phyloP scores from a whole-genome alignment of 2,329 filamentous ascomycete species.

The Aspergillus jensenii region DNA sequence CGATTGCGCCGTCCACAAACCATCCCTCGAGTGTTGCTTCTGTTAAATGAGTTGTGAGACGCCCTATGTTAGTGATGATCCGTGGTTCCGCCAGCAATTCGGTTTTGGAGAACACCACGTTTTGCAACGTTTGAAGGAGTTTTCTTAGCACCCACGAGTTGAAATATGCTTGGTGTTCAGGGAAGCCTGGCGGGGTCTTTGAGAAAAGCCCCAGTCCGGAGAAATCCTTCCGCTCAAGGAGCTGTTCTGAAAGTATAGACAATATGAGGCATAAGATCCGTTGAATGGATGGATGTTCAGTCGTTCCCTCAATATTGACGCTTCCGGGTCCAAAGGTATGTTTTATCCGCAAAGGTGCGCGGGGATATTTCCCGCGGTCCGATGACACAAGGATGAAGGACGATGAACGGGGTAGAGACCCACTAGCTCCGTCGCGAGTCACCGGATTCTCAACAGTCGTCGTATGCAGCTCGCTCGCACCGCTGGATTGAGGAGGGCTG shows the following conservation, averaged over 20 bases:
- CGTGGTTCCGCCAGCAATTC: slow-evolving; percentile 75
- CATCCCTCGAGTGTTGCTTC: slow-evolving; percentile 95
- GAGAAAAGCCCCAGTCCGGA: slow-evolving; percentile 79
- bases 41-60: slow-evolving; percentile 76
- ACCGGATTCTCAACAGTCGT: slow-evolving; percentile 57
- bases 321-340: slow-evolving; percentile 62
- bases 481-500: slow-evolving; percentile 70
- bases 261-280: slow-evolving; percentile 75
- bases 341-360: slow-evolving; percentile 63
- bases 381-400: slow-evolving; percentile 88
- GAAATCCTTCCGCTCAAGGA: slow-evolving; percentile 86
- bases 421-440: slow-evolving; percentile 51
- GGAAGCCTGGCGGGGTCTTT: slow-evolving; percentile 87
- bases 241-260: slow-evolving; percentile 79
- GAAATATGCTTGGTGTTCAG: slow-evolving; percentile 93
- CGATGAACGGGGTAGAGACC: slow-evolving; percentile 73
- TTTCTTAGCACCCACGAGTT: slow-evolving; percentile 83
- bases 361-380: slow-evolving; percentile 58
- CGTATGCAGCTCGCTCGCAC: slow-evolving; percentile 70
- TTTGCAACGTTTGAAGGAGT: slow-evolving; percentile 69
- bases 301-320: slow-evolving; percentile 44
- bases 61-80: slow-evolving; percentile 80
- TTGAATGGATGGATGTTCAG: slow-evolving; percentile 71
- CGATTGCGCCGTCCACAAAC: slow-evolving; percentile 86
- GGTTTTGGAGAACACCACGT: slow-evolving; percentile 68